Evolutionary conservation across 2,329 filamentous ascomycete species (phyloP).

Genomic region (Fusarium kyushuense): DNA sequence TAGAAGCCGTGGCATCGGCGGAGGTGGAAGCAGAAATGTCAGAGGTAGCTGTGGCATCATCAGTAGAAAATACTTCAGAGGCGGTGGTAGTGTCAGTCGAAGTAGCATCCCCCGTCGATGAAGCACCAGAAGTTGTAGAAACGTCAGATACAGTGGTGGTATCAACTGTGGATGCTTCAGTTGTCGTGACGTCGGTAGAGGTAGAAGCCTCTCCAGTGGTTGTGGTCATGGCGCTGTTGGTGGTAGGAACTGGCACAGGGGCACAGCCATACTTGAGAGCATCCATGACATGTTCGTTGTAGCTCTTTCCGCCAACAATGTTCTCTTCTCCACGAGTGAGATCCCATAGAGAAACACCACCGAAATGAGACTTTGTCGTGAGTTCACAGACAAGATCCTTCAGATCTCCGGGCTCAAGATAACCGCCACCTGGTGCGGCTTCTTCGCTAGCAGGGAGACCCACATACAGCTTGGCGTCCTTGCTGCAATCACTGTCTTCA

Average conservation of each 20-base stretch:
- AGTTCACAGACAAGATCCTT: constrained; percentile 56
- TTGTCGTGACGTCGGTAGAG: constrained; percentile 13
- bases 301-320: constrained; percentile 51
- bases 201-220: constrained; percentile 27
- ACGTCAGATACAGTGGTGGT: constrained; percentile 24
- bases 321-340: constrained; percentile 53
- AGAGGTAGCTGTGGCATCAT: constrained; percentile 5
- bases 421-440: constrained; percentile 49
- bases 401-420: constrained; percentile 52
- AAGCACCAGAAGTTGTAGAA: constrained; percentile 12
- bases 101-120: not conserved
- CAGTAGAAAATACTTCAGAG: constrained; percentile 19
- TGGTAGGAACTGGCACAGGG: constrained; percentile 44
- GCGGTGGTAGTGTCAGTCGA: constrained; percentile 14
- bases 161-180: constrained; percentile 22
- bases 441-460: constrained; percentile 55
- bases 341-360: constrained; percentile 62
- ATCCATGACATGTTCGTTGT: constrained; percentile 54
- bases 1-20: not conserved
- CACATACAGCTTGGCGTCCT: constrained; percentile 59
- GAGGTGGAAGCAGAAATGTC: not conserved
- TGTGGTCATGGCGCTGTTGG: constrained; percentile 13
- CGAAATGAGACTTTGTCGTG: constrained; percentile 55
- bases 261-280: constrained; percentile 55
- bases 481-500: constrained; percentile 51